phyloP scores from a whole-genome alignment of 1,284 basidiomycete species.

The Ceratobasidium sp. region DNA sequence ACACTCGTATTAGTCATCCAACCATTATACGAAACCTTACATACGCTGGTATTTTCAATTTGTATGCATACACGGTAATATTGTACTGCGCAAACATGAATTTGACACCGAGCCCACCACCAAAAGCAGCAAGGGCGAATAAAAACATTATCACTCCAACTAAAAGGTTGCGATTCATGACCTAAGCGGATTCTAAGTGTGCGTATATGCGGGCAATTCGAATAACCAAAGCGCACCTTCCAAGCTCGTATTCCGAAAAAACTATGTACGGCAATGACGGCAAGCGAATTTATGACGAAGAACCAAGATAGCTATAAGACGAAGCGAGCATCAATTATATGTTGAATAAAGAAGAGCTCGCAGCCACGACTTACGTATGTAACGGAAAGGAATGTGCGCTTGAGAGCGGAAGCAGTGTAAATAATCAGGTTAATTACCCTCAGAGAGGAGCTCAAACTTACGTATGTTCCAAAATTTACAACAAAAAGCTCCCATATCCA shows the following conservation, averaged over 20 bases:
- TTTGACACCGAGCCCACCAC: not conserved
- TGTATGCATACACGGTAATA: not conserved
- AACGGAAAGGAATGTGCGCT: conserved; percentile 8
- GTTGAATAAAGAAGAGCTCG: not conserved
- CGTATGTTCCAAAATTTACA: conserved; percentile 7
- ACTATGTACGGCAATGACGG: not conserved
- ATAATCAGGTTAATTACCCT: not conserved
- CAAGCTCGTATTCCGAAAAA: conserved; percentile 16
- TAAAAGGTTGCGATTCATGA: not conserved
- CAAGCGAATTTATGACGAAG: not conserved
- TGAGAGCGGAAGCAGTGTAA: not conserved
- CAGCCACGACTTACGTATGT: not conserved
- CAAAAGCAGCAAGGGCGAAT: not conserved
- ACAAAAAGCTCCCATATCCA: conserved; percentile 26
- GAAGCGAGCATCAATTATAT: not conserved
- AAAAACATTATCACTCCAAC: not conserved
- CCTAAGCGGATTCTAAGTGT: not conserved
- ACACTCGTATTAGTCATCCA: not conserved
- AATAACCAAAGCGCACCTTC: not conserved
- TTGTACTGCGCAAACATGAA: not conserved
- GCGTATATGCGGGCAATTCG: not conserved
- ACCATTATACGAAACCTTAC: not conserved
- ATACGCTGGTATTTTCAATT: conserved; percentile 8
- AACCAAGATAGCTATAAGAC: conserved; percentile 10
- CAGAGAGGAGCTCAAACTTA: not conserved